Evolutionary conservation across 2,329 filamentous ascomycete species (phyloP), one percentile per base, ranked within the genome.

Genomic region (Aspergillus fijiensis): DNA sequence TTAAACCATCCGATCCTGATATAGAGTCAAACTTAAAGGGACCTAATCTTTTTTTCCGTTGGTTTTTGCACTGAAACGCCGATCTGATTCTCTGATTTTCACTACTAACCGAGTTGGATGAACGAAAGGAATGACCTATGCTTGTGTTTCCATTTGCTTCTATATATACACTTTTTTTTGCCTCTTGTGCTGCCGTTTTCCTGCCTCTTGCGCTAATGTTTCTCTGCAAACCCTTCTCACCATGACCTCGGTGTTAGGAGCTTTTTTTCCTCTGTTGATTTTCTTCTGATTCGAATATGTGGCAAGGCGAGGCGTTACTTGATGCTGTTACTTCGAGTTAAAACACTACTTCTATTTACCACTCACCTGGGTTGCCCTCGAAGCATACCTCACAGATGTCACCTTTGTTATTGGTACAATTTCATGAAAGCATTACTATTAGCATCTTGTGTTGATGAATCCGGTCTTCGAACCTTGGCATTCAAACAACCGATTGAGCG

Each of bases 201-300:
- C 27, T 63, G 23, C 56, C 50, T 52, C 59, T 59, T 49, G 52
- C 49, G 52, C 57, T 48, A 27, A 56, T 45, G 31, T 48, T 14
- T 5, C 39, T 55, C 10, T 2, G 25, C 51, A 31, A 9, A 51
- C 25, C 16, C 35, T 25, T 59, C 39, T 55, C 56, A 57, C 60
- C 49, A 27, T 63, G 64, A 67, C 52, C 65, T 62, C 58, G 65
- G 69, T 70, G 69, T 74, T 71, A 68, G 68, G 69, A 72, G 70
- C 69, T 69, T 16, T 23, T 9, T 11, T 21, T n/a, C 68, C 63
- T 59, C 54, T 42, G 48, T 63, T 64, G 54, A n/a, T 45, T 19
- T 19, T 19, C 14, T 45, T 45, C 16, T n/a, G 39, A 45, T 7
- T 3, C 9, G 39, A 9, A 19, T 19, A 7, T 66, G 63, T 67